Percentiles rank a stretch among this genome's conserved stretches.
Conservation (phyloP, 257 asterid genomes). For the Forsythia suspensa region DNA sequence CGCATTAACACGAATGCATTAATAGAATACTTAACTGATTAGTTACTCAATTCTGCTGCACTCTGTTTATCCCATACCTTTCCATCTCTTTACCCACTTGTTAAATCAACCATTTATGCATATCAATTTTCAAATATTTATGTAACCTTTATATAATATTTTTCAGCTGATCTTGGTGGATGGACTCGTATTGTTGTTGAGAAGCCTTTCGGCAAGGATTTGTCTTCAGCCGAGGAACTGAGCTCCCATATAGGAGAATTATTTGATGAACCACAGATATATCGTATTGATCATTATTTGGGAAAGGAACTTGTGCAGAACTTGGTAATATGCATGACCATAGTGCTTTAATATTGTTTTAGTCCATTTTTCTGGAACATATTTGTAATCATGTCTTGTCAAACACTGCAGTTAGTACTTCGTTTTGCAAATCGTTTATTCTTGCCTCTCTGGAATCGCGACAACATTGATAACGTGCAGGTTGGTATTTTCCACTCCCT, state of each 20-base stretch:
- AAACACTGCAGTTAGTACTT: slow-evolving; percentile 82
- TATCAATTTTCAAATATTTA: not conserved
- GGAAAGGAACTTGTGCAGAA: slow-evolving; percentile 99
- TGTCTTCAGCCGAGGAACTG: slow-evolving; percentile 90
- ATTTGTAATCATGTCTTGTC: slow-evolving; percentile 17
- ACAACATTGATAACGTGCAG: slow-evolving; percentile 92
- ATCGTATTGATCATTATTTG: slow-evolving; percentile 96
- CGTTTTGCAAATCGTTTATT: slow-evolving; percentile 98
- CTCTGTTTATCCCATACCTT: not conserved
- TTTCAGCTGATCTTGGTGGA: slow-evolving; percentile 92
- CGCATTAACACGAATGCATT: not conserved
- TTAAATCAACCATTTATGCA: not conserved
- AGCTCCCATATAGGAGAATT: slow-evolving; percentile 92
- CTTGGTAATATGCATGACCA: slow-evolving; percentile 55
- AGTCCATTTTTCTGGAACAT: slow-evolving; percentile 1
- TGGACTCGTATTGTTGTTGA: slow-evolving; percentile 99
- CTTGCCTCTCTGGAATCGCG: slow-evolving; percentile 98
- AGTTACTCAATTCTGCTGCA: not conserved
- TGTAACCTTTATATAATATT: slow-evolving; percentile 19
- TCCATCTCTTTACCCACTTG: not conserved
- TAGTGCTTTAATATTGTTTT: not conserved
- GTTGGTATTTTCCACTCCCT: slow-evolving; percentile 31
- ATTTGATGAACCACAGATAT: slow-evolving; percentile 89
- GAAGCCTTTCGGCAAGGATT: slow-evolving; percentile 98
- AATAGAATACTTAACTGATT: not conserved